Base-by-base conservation (phyloP, 257 asterid genomes). In the Henckelia pumila region DNA sequence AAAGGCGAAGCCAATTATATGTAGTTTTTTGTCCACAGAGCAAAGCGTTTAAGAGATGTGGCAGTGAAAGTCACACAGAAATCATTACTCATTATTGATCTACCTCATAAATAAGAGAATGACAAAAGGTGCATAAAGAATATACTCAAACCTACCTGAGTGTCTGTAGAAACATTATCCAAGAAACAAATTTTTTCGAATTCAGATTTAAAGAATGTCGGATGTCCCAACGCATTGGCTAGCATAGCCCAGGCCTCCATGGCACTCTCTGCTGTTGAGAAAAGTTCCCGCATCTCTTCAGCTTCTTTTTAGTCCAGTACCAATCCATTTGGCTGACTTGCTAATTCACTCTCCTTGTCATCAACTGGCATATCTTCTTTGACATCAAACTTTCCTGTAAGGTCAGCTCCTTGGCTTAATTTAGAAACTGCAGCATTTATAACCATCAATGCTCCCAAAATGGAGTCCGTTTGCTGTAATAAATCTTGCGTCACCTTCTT, bases 201-300 rank as follows among this genome's bases (percentile, higher is more conserved):
- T 85, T 94, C 99, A 20, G 99, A 94, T 78, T 89, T 88, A 59
- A 94, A 87, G 76, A 94, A 94, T 35, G 95, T 91, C 2, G 96
- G 95, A 76, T 94, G 99, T 62, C 99, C 99, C 83, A 88, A 67
- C 20, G 99, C 90, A 61, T 91, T 88, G 11, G 96, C 99, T 40
- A 94, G 81, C 96, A 94, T 78, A 33, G 99, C 97, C 99, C 99
- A 91, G 60, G 99, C 99, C 78, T 94, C 99, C 97, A 91, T 91
- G 69, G 99, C 99, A 84, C 95, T 94, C 83, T 94, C 99, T 47
- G 97, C 99, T 16, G 89, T 91, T 29, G 91, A 86, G 79, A 94
- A 94, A 47, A 94, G 91, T 61, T 81, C 86, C 86, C 82, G 88
- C 99, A 94, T 94, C 80, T 94, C 97, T 78, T 91, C 97, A 67